phyloP scores from a whole-genome alignment of 2,329 filamentous ascomycete genomes.

The Phaeosphaeria sp. region DNA sequence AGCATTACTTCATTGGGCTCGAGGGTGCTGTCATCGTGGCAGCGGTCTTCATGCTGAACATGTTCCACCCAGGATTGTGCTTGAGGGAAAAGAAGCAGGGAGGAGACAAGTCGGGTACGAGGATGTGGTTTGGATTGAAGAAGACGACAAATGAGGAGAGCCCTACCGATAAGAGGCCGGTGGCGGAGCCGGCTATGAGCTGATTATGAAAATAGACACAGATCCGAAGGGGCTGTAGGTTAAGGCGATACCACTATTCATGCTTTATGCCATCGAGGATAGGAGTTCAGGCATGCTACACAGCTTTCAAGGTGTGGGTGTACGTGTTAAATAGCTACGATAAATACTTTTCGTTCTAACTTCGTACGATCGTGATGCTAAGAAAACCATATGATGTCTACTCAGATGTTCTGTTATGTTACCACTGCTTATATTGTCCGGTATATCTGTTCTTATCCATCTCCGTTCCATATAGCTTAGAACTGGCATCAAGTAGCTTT shows the following conservation, averaged over 20 bases:
- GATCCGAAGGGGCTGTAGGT: not conserved
- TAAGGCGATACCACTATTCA: too few species aligned
- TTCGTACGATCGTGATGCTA: too few species aligned
- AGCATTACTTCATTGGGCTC: slow-evolving; percentile 49
- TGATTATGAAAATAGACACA: not conserved
- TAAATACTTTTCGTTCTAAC: not conserved
- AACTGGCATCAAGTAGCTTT: too few species aligned
- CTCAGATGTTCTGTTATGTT: too few species aligned
- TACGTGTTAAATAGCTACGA: not conserved
- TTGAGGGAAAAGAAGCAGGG: slow-evolving; percentile 38
- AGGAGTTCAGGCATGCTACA: too few species aligned
- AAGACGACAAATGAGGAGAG: slow-evolving; percentile 9
- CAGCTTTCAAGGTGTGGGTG: not conserved
- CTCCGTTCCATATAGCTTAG: too few species aligned
- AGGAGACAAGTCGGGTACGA: slow-evolving; percentile 6
- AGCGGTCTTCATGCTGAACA: slow-evolving; percentile 43
- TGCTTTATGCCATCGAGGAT: too few species aligned
- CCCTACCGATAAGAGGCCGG: slow-evolving; percentile 9
- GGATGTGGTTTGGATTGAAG: slow-evolving; percentile 28
- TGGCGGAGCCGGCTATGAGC: not conserved
- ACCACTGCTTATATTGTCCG: too few species aligned
- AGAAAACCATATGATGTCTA: too few species aligned
- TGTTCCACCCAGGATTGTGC: slow-evolving; percentile 47
- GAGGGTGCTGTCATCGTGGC: slow-evolving; percentile 45
- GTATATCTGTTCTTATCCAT: too few species aligned